Evolutionary conservation across 139 green algal genomes (phyloP).

Genomic region (Eudorina sp.): DNA sequence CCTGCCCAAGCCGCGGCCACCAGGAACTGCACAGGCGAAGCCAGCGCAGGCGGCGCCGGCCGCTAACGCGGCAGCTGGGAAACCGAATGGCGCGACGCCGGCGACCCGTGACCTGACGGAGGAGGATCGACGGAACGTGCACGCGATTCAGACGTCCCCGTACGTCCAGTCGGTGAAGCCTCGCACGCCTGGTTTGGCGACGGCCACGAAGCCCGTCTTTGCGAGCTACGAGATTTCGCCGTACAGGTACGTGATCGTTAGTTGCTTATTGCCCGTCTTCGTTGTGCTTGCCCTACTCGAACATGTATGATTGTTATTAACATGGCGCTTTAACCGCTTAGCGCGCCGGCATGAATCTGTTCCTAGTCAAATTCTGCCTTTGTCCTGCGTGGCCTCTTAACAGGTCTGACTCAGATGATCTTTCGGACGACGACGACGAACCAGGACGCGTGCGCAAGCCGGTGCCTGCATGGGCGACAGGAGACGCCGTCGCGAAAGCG

Average conservation of each 20-base stretch:
- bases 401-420: slow-evolving; percentile 3
- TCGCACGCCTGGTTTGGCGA: slow-evolving; percentile 52
- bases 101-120: slow-evolving; percentile 36
- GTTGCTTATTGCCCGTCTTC: too few species aligned
- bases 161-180: slow-evolving; percentile 64
- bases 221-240: slow-evolving; percentile 85
- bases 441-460: slow-evolving; percentile 67
- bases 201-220: slow-evolving; percentile 1
- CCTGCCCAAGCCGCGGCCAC: slow-evolving; percentile 5
- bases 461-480: slow-evolving; percentile 80
- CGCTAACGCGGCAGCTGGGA: not conserved
- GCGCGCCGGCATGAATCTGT: too few species aligned
- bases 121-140: slow-evolving; percentile 64
- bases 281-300: too few species aligned
- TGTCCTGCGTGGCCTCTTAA: too few species aligned
- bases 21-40: not conserved
- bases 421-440: slow-evolving; percentile 51
- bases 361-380: too few species aligned
- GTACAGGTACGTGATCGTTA: slow-evolving; percentile 75
- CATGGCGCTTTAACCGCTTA: too few species aligned
- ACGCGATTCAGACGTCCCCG: slow-evolving; percentile 59
- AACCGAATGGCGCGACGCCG: not conserved
- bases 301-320: too few species aligned
- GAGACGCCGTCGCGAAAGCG: slow-evolving; percentile 57
- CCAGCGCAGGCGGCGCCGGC: not conserved